Base-by-base conservation (phyloP, 805 yeast species). In the Wickerhamomyces rabaulensis region DNA sequence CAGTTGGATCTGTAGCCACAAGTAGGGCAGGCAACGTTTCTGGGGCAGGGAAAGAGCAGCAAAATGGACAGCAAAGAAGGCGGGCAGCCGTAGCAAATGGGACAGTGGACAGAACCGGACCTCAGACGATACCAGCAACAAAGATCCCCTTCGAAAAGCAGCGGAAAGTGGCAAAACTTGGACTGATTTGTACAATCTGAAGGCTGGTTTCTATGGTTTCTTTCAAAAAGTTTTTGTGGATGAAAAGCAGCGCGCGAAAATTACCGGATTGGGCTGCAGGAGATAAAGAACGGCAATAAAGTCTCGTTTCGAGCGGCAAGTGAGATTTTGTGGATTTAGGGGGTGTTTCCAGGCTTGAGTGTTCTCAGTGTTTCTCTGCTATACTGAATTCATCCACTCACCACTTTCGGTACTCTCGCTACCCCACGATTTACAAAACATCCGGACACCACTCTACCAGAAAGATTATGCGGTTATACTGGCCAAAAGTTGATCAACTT, bases 201-300 rank as follows among this genome's bases (percentile, higher is more conserved):
- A 15, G 26, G 12, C n/a, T 23, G 33, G 43, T 40, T 40, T 40
- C 43, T 31, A 40, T 26, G 37, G 43, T 40, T 29, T 21, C 38
- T 20, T 9, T 21, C 21, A 29, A 31, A 17, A 19, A 27, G 21
- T 21, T n/a, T 20, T 19, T 26, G 21, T 19, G 26, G 19, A 20
- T 13, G 20, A 6, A 15, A 21, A 8, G 13, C 4, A 15, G 29
- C 9, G n/a, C 36, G 20, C 36, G 36, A 16, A 33, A 33, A 33
- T 33, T 19, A 9, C 42, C 19, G 6, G 2, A 26, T 25, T 17
- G 13, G 21, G 13, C 4, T 39, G 17, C 13, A 17, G 20, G 9
- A 33, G 20, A n/a, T 10, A 16, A 9, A 9, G 10, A 8, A 33
- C 4, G n/a, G n/a, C 35, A 29, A 29, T 29, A 15, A 16, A 29